Evolutionary conservation across 768 basidiomycete species (phyloP).

Genomic region (Aureoboletus auriporus): DNA sequence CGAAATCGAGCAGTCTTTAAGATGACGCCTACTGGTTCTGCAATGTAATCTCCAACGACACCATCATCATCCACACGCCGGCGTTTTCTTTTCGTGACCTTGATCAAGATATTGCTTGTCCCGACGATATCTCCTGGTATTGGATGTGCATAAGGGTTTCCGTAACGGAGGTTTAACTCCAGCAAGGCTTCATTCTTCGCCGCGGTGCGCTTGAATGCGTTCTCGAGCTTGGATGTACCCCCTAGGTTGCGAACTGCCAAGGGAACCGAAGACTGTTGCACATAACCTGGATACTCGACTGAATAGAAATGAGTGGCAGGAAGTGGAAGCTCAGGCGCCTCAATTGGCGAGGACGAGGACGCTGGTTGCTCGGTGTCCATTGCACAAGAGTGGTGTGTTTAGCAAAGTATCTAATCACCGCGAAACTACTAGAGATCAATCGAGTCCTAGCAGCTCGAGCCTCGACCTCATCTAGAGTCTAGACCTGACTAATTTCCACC

Average conservation of each 20-base stretch:
- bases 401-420: too few relatives aligned
- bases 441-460: too few relatives aligned
- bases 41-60: conserved; percentile 64
- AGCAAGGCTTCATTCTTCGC: conserved; percentile 61
- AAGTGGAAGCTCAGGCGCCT: conserved; percentile 41
- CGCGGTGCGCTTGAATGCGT: conserved; percentile 68
- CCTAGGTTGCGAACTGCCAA: conserved; percentile 64
- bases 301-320: conserved; percentile 66
- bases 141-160: conserved; percentile 78
- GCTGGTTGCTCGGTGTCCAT: conserved; percentile 13
- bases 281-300: conserved; percentile 89
- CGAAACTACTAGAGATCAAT: too few relatives aligned
- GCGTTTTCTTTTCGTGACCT: conserved; percentile 71
- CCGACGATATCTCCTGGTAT: conserved; percentile 74
- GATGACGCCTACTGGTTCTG: conserved; percentile 69
- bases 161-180: conserved; percentile 73
- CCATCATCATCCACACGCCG: conserved; percentile 32
- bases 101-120: conserved; percentile 81
- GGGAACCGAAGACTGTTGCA: conserved; percentile 56
- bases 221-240: conserved; percentile 65
- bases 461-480: too few relatives aligned
- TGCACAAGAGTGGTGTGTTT: too few relatives aligned
- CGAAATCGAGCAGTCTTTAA: conserved; percentile 85
- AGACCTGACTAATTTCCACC: conserved; percentile 12
- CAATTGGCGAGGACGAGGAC: conserved; percentile 12